phyloP scores from a whole-genome alignment of 2,329 filamentous ascomycete species.

The Colletotrichum acutatum region DNA sequence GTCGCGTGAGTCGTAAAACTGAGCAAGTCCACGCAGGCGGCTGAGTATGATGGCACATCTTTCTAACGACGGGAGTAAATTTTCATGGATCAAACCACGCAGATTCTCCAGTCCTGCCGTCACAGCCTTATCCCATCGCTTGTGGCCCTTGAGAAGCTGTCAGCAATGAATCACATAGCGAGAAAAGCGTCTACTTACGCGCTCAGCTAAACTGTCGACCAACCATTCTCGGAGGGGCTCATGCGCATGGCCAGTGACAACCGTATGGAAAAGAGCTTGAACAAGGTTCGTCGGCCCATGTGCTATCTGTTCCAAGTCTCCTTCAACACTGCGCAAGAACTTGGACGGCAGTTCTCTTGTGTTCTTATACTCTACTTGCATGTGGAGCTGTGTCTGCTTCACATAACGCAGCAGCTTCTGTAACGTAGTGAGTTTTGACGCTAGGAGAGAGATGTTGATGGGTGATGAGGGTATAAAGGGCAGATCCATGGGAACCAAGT shows the following conservation, averaged over 20 bases:
- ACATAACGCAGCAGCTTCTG: constrained; percentile 90
- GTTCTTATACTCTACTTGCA: constrained; percentile 85
- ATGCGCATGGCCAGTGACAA: constrained; percentile 84
- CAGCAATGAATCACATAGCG: constrained; percentile 34
- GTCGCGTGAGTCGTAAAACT: constrained; percentile 76
- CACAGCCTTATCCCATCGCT: constrained; percentile 93
- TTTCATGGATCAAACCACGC: constrained; percentile 83
- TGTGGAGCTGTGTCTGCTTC: constrained; percentile 81
- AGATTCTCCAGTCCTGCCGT: constrained; percentile 81
- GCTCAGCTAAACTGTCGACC: constrained; percentile 82
- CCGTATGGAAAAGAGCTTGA: constrained; percentile 84
- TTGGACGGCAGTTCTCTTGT: constrained; percentile 80
- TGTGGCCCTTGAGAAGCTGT: constrained; percentile 74
- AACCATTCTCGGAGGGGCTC: constrained; percentile 86
- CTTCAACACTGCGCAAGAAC: constrained; percentile 83
- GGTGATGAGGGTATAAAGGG: constrained; percentile 83
- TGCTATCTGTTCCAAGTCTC: constrained; percentile 73
- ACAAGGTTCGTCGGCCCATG: constrained; percentile 72
- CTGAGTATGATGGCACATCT: constrained; percentile 84
- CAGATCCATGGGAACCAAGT: constrained; percentile 83
- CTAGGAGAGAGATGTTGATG: constrained; percentile 83
- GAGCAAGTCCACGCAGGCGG: constrained; percentile 84
- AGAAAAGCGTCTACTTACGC: constrained; percentile 62
- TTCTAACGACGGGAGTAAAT: constrained; percentile 88
- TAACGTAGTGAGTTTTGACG: constrained; percentile 86